Evolutionary conservation across 176 grass and related monocot genomes (phyloP), one percentile per base, ranked within the genome.

Genomic region (Carex scoparia): DNA sequence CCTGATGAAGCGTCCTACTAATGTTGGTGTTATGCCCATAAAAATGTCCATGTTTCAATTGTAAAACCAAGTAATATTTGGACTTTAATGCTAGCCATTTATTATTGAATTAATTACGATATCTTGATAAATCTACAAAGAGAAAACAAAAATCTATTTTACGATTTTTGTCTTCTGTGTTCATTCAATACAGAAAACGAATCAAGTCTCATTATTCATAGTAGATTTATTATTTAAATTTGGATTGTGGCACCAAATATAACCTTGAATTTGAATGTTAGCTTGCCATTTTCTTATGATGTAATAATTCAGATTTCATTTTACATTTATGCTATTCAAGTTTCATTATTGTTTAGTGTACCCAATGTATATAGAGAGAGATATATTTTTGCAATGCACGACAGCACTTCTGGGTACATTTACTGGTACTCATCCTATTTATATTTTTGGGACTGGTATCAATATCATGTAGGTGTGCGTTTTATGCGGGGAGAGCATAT

Each of bases 401-500:
- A 46, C 51, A 79, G 44, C 1, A 35, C 5, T 16, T 35, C 18
- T 33, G 51, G 74, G 53, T 79, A 57, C 74, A 79, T 58, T 8
- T 2, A 58, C 2, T 35, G 53, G 53, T 58, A 57, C 74, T 18
- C 23, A 16, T 18, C 0, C 13, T 18, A 15, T 35, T 79, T 35
- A 35, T 2, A 79, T 18, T 57, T 56, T 78, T 3, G 23, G 23
- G 6, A 78, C 9, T 78, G 28, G 74, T 78, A 56, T 78, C 7
- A 77, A 77, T 46, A 49, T 73, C 10, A 19, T 18, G 27, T 30
- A 18, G 33, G 65, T 42, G 77, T 71, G 85, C 85, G 85, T 59
- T 69, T 30, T 81, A 69, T 42, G 15, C 61, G 85, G 85, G 56
- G 27, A 79, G 42, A 13, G 77, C 85, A 86, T 60, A 80, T 86